These are phyloP conservation scores for Boletales sp. DNA, from an alignment of 768 basidiomycete species.

Conservation along the genomic window DNA sequence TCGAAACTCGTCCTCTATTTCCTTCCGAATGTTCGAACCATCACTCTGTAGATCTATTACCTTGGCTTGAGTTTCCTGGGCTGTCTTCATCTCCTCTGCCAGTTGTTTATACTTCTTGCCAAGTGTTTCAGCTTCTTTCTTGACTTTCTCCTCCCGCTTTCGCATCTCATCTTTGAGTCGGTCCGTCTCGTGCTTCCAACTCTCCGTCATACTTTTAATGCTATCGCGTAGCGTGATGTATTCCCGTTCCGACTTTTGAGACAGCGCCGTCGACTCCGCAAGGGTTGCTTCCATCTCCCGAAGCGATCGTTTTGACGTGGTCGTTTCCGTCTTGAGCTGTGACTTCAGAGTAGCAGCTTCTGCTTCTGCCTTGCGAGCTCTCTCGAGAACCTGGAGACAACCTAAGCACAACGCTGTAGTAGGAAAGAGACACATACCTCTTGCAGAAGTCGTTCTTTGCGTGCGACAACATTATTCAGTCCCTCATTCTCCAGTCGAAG, in stretches of 20 bases:
- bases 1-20: slow-evolving; percentile 59
- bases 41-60: slow-evolving; percentile 51
- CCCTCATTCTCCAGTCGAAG: slow-evolving; percentile 83
- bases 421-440: slow-evolving; percentile 49
- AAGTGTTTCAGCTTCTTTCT: slow-evolving; percentile 61
- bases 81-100: slow-evolving; percentile 57
- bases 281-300: slow-evolving; percentile 79
- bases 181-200: slow-evolving; percentile 73
- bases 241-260: slow-evolving; percentile 79
- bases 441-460: slow-evolving; percentile 84
- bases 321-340: slow-evolving; percentile 71
- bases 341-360: slow-evolving; percentile 65
- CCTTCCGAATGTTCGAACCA: slow-evolving; percentile 45
- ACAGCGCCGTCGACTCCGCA: slow-evolving; percentile 69
- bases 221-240: slow-evolving; percentile 77
- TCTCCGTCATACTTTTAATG: slow-evolving; percentile 65
- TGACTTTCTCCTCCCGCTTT: slow-evolving; percentile 66
- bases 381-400: slow-evolving; percentile 59
- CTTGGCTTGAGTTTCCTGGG: slow-evolving; percentile 42
- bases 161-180: slow-evolving; percentile 70
- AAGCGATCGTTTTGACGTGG: slow-evolving; percentile 67
- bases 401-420: neutral
- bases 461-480: slow-evolving; percentile 80
- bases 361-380: slow-evolving; percentile 82
- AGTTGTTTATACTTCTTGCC: slow-evolving; percentile 68